Evolutionary conservation across 306 rosid genomes (phyloP).

Genomic region (Chamaecrista fasciculata): DNA sequence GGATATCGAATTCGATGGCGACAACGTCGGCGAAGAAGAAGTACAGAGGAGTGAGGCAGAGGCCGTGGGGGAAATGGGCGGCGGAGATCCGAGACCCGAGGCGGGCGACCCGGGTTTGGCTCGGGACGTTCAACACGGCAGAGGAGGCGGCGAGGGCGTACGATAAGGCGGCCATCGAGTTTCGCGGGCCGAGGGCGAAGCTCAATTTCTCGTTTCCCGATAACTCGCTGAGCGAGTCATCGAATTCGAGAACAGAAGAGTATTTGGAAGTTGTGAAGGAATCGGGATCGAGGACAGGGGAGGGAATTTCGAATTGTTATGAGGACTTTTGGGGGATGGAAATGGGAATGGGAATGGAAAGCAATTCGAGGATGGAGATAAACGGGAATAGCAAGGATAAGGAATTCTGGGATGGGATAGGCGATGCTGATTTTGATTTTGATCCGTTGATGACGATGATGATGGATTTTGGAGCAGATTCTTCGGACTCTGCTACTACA

Average conservation of each 20-base stretch:
- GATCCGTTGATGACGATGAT: slow-evolving; percentile 38
- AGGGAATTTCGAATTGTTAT: slow-evolving; percentile 12
- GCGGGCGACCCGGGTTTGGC: slow-evolving; percentile 75
- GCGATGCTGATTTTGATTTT: slow-evolving; percentile 54
- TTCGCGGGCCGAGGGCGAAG: slow-evolving; percentile 91
- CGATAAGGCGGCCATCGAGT: slow-evolving; percentile 78
- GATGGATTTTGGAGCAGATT: slow-evolving; percentile 48
- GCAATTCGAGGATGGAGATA: background rate
- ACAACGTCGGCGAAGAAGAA: slow-evolving; percentile 43
- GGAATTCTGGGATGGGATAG: slow-evolving; percentile 51
- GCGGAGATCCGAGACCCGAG: slow-evolving; percentile 91
- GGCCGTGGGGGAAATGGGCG: slow-evolving; percentile 99
- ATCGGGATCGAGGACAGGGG: slow-evolving; percentile 12
- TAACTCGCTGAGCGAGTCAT: slow-evolving; percentile 28
- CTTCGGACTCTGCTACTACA: slow-evolving; percentile 47
- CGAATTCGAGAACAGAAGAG: background rate
- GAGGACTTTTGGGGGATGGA: slow-evolving; percentile 7
- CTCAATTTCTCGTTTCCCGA: slow-evolving; percentile 78
- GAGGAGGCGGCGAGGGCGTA: slow-evolving; percentile 96
- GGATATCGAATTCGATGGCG: too few relatives aligned
- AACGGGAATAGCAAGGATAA: slow-evolving; percentile 12
- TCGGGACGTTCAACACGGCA: slow-evolving; percentile 75
- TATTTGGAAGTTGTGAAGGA: too few relatives aligned
- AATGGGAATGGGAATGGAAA: background rate
- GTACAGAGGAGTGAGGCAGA: slow-evolving; percentile 87